phyloP scores from a whole-genome alignment of 2,329 filamentous ascomycete genomes.

The Aspergillus carbonarius region DNA sequence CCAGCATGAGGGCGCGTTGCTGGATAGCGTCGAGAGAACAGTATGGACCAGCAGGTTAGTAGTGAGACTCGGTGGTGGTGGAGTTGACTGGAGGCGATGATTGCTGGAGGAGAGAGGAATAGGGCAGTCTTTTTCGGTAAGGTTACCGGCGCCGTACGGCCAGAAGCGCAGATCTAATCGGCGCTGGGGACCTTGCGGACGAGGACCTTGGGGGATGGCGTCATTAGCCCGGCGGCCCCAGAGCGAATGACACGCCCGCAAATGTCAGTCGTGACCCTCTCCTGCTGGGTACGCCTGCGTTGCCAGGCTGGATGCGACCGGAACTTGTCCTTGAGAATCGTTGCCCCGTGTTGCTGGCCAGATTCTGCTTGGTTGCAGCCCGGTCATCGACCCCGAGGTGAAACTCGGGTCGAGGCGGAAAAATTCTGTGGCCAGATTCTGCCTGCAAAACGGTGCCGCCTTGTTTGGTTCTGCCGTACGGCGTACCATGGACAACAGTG shows the following conservation, averaged over 20 bases:
- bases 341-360: no score
- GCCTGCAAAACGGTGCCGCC: conserved; percentile 2
- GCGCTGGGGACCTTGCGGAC: conserved; percentile 19
- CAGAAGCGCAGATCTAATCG: neutral
- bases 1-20: conserved; percentile 6
- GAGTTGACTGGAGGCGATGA: neutral
- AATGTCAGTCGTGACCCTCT: neutral
- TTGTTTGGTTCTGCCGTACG: neutral
- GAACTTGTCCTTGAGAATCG: no score
- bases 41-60: neutral
- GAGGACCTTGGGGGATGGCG: conserved; percentile 34
- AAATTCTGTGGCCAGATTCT: neutral
- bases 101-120: conserved; percentile 3
- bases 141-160: conserved; percentile 1
- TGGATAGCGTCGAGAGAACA: neutral
- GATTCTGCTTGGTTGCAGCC: no score
- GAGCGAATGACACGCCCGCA: neutral
- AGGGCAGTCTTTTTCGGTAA: conserved; percentile 7
- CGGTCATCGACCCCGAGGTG: no score
- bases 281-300: no score
- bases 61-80: neutral
- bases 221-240: neutral
- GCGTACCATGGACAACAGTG: neutral
- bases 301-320: no score
- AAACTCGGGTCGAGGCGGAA: neutral